phyloP scores from a whole-genome alignment of 441 rosid species.

The Populus trichocarpa region DNA sequence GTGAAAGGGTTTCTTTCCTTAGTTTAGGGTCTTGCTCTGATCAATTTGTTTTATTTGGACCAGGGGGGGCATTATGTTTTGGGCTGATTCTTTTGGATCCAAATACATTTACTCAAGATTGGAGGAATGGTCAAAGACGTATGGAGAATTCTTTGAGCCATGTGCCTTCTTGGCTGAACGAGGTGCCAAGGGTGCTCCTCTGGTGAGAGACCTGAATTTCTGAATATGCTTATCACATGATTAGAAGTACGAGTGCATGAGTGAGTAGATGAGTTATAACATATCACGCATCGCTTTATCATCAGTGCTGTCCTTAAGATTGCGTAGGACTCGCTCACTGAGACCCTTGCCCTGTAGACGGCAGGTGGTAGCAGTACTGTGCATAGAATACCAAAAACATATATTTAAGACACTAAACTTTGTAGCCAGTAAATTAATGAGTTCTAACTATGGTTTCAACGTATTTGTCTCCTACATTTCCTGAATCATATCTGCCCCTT shows the following conservation, averaged over 20 bases:
- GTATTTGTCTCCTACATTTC: not conserved
- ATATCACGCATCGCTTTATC: not conserved
- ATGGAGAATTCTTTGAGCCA: slow-evolving; percentile 91
- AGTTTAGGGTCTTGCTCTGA: slow-evolving; percentile 12
- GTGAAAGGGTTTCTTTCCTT: not conserved
- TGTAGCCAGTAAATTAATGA: not conserved
- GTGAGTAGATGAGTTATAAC: not conserved
- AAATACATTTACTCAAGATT: slow-evolving; percentile 71
- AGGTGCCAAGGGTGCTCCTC: slow-evolving; percentile 74
- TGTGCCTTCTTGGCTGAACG: slow-evolving; percentile 81
- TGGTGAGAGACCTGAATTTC: slow-evolving; percentile 48
- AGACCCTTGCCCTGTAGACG: not conserved
- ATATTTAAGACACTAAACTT: no score
- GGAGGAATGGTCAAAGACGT: slow-evolving; percentile 79
- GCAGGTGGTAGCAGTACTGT: not conserved
- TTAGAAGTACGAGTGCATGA: not conserved
- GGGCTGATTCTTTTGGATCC: slow-evolving; percentile 95
- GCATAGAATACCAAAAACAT: no score
- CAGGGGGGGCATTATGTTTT: slow-evolving; percentile 93
- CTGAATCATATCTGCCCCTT: not conserved
- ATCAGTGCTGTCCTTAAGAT: not conserved
- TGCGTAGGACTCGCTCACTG: not conserved
- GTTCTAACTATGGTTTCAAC: not conserved
- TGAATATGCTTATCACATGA: not conserved
- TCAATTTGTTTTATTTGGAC: slow-evolving; percentile 20